Percentiles rank a stretch among this genome's conserved stretches.
Conservation (phyloP, 139 green algal species). For the Prasinococcaceae sp. region DNA sequence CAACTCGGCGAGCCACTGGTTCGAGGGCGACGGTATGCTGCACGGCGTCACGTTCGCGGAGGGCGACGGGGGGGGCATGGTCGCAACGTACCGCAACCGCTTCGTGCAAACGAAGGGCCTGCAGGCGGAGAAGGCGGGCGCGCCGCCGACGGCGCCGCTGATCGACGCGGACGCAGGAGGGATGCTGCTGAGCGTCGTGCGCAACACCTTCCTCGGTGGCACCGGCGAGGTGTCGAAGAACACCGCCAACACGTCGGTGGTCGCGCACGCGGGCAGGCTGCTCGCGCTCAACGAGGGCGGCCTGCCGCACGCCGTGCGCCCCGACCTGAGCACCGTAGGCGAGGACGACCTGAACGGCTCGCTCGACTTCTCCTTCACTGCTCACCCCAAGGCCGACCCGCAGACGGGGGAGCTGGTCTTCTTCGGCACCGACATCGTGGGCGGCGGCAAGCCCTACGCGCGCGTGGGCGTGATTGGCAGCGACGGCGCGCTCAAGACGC, state of each 20-base stretch:
- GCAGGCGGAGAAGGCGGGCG: slow-evolving; percentile 5
- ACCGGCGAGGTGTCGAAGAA: slow-evolving; percentile 4
- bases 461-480: not conserved
- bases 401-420: slow-evolving; percentile 17
- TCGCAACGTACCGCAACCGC: slow-evolving; percentile 47
- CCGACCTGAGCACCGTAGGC: slow-evolving; percentile 8
- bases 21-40: slow-evolving; percentile 69
- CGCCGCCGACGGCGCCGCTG: no score
- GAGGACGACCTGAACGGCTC: slow-evolving; percentile 10
- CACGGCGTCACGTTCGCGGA: slow-evolving; percentile 42
- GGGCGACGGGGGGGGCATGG: slow-evolving; percentile 34
- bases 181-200: no score
- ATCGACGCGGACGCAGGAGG: no score
- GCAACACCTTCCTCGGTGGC: not conserved
- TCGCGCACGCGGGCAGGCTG: slow-evolving; percentile 42
- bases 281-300: slow-evolving; percentile 61
- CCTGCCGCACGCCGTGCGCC: slow-evolving; percentile 35
- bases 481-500: not conserved
- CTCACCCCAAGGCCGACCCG: slow-evolving; percentile 57
- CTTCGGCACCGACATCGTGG: slow-evolving; percentile 12
- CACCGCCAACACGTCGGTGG: slow-evolving; percentile 53
- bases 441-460: not conserved
- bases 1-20: slow-evolving; percentile 20
- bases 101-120: slow-evolving; percentile 42
- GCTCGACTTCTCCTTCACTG: slow-evolving; percentile 44